Conservation (phyloP, 1,284 basidiomycete species). For the Vanrija humicola region DNA sequence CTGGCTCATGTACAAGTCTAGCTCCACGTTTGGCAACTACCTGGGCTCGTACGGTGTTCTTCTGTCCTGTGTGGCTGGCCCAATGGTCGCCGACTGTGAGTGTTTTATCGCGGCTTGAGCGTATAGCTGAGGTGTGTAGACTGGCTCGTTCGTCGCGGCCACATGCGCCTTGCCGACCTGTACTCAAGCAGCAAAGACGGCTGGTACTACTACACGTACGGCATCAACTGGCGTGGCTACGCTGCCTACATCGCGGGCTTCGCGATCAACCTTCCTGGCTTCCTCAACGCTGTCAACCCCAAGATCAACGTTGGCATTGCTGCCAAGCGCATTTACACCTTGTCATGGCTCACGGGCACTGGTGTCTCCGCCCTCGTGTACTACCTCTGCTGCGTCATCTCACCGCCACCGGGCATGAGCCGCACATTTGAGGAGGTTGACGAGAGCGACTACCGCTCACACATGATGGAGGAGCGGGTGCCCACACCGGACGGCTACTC, state of each 20-base stretch:
- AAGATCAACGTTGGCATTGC: constrained; percentile 60
- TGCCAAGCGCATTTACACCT: constrained; percentile 57
- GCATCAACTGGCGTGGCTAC: constrained; percentile 64
- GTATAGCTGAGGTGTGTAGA: constrained; percentile 31
- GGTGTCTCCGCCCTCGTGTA: constrained; percentile 65
- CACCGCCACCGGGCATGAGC: constrained; percentile 58
- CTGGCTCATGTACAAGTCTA: constrained; percentile 75
- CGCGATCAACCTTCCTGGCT: constrained; percentile 70
- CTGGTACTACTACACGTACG: constrained; percentile 73
- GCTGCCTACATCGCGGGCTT: constrained; percentile 58
- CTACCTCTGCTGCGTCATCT: constrained; percentile 57
- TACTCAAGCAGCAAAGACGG: constrained; percentile 59
- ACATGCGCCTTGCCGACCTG: constrained; percentile 67
- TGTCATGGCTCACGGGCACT: constrained; percentile 73
- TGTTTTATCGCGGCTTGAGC: too few relatives aligned
- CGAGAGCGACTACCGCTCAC: constrained; percentile 20
- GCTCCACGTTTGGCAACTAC: constrained; percentile 75
- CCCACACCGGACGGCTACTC: not conserved
- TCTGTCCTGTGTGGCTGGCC: constrained; percentile 71
- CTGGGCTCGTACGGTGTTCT: constrained; percentile 65
- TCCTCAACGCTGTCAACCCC: constrained; percentile 48
- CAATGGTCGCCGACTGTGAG: constrained; percentile 70
- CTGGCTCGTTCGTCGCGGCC: constrained; percentile 69
- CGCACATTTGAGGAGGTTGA: constrained; percentile 62
- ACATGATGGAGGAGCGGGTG: not conserved